Evolutionary conservation across 2,329 filamentous ascomycete genomes (phyloP), one percentile per base, ranked within the genome.

Genomic region (Xylaria sp.): DNA sequence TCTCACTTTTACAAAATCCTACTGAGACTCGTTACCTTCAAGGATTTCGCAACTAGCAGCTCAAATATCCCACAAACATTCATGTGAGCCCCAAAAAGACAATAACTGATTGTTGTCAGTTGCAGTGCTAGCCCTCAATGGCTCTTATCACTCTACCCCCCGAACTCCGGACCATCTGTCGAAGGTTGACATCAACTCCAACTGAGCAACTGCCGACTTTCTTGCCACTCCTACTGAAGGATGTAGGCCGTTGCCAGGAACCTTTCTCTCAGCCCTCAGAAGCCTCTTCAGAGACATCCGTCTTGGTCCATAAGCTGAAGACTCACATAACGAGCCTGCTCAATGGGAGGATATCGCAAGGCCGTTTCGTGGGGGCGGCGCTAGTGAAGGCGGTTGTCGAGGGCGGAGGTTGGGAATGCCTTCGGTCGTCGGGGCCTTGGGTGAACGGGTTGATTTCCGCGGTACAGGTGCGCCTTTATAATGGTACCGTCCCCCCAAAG

Each of bases 341-440:
- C 35, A 91, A 92, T 73, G 92, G 94, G 59, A 89, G 89, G 61
- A 92, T 80, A 50, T 75, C 86, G 2, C 87, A 93, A 70, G 92
- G 89, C 45, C 87, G 92, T 71, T 96, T 94, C 79, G 85, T 89
- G 17, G 93, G 89, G 6, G 86, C 91, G 45, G 88, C 91, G 15
- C 78, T 97, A 51, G 85, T 93, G 76, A 97, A 97, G 78, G 86
- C 91, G 3, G 82, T 89, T 4, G 81, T 97, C 45, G 94, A 97
- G 71, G 87, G 90, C 42, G 93, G 93, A 23, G 92, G 92, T 47
- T 92, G 91, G 87, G 92, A 96, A 72, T 87, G 90, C 61, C 82
- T 97, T 62, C 87, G 89, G 66, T 87, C 87, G 56, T 87, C 86
- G 35, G 87, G 89, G 70, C 82, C 88, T 2, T 97, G 94, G 91